Conservation (phyloP, 177 flowering plant genomes). For the Tripterygium wilfordii region DNA sequence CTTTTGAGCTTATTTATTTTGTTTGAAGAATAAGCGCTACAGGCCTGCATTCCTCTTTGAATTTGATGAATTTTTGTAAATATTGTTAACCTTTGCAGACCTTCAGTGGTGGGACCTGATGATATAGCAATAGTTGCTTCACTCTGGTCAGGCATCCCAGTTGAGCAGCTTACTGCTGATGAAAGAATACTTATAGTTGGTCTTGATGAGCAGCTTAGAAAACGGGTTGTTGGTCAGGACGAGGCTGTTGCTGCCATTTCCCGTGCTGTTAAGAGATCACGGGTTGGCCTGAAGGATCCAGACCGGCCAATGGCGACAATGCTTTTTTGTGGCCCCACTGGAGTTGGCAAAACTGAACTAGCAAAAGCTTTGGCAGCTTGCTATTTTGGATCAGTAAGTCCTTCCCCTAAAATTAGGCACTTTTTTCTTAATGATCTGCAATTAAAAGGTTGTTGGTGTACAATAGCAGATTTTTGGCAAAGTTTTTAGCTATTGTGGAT, state of each 20-base stretch:
- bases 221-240: slow-evolving; percentile 79
- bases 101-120: slow-evolving; percentile 54
- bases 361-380: slow-evolving; percentile 75
- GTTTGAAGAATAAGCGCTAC: slow-evolving; percentile 6
- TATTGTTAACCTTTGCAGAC: slow-evolving; percentile 30
- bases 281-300: slow-evolving; percentile 75
- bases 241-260: slow-evolving; percentile 76
- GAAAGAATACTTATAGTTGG: slow-evolving; percentile 58
- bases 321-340: slow-evolving; percentile 94
- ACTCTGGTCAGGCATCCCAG: slow-evolving; percentile 83
- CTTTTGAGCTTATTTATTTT: slow-evolving; percentile 4
- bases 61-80: slow-evolving; percentile 6
- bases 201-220: slow-evolving; percentile 65
- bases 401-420: neutral
- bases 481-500: too few relatives aligned
- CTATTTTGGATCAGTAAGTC: slow-evolving; percentile 81
- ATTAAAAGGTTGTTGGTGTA: too few relatives aligned
- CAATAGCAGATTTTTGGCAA: too few relatives aligned
- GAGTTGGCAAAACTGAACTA: slow-evolving; percentile 93
- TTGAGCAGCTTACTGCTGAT: slow-evolving; percentile 71
- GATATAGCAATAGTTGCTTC: slow-evolving; percentile 83
- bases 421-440: neutral
- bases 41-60: slow-evolving; percentile 3
- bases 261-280: slow-evolving; percentile 83
- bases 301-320: slow-evolving; percentile 74